phyloP scores from a whole-genome alignment of 2,329 filamentous ascomycete species.

The Fusarium lyarnte region DNA sequence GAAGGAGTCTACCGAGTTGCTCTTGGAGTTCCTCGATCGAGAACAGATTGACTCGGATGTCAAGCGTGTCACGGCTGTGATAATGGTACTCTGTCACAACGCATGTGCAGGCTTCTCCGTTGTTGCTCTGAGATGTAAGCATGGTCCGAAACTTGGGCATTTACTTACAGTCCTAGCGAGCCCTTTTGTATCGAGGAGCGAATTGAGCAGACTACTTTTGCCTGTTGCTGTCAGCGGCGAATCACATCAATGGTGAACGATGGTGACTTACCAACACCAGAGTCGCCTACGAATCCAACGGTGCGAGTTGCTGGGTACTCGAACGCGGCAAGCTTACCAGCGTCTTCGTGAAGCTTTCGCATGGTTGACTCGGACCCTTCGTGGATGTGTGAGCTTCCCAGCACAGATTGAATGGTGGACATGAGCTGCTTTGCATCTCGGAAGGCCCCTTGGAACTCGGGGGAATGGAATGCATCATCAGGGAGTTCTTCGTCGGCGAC shows the following conservation, averaged over 20 bases:
- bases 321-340: conserved; percentile 48
- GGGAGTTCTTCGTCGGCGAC: conserved; percentile 48
- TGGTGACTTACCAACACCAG: conserved; percentile 52
- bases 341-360: conserved; percentile 46
- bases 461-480: conserved; percentile 49
- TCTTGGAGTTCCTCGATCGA: conserved; percentile 43
- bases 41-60: conserved; percentile 50
- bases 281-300: conserved; percentile 60
- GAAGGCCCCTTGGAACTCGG: conserved; percentile 49
- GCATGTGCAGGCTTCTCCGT: conserved; percentile 58
- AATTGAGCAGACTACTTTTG: conserved; percentile 61
- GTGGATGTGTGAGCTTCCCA: conserved; percentile 50
- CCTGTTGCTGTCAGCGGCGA: conserved; percentile 40
- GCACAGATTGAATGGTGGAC: conserved; percentile 41
- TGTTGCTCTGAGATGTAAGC: conserved; percentile 51
- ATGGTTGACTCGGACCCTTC: conserved; percentile 53
- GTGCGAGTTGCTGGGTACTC: conserved; percentile 51
- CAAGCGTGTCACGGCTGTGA: conserved; percentile 46
- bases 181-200: conserved; percentile 52
- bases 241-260: no score
- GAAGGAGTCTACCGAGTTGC: conserved; percentile 50
- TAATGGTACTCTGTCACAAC: conserved; percentile 58
- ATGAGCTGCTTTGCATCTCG: conserved; percentile 48
- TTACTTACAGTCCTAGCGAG: conserved; percentile 55
- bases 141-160: rapidly evolving